phyloP scores from a whole-genome alignment of 148 eudicot genomes.

The Camellia sinensis region DNA sequence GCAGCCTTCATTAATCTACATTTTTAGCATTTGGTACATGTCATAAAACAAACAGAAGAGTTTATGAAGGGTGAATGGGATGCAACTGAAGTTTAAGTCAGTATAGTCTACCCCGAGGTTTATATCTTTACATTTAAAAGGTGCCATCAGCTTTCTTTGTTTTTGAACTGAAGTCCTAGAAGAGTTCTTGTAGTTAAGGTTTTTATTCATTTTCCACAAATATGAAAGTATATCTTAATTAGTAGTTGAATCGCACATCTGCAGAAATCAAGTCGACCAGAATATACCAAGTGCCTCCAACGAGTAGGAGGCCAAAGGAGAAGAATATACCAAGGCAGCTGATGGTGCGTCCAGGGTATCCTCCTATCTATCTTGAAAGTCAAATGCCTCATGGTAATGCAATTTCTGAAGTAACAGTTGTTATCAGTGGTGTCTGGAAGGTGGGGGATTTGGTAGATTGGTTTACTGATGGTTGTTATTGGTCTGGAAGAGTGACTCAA shows the following conservation, averaged over 20 bases:
- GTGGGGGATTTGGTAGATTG: slow-evolving; percentile 84
- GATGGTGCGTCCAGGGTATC: slow-evolving; percentile 79
- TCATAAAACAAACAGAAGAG: neutral
- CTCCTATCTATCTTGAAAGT: slow-evolving; percentile 41
- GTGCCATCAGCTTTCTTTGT: neutral
- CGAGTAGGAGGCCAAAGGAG: slow-evolving; percentile 15
- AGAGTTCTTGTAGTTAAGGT: neutral
- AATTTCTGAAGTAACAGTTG: slow-evolving; percentile 51
- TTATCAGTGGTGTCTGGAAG: slow-evolving; percentile 53
- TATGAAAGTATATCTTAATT: neutral
- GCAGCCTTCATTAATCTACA: neutral
- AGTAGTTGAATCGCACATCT: slow-evolving; percentile 14
- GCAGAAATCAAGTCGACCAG: slow-evolving; percentile 45
- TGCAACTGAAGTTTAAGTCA: neutral
- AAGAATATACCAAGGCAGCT: slow-evolving; percentile 30
- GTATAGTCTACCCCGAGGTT: neutral
- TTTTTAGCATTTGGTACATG: neutral
- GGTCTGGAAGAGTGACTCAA: slow-evolving; percentile 67
- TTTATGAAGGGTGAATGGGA: neutral
- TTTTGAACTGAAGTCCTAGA: neutral
- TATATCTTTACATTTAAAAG: neutral
- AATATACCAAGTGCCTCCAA: slow-evolving; percentile 42
- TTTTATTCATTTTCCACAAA: neutral
- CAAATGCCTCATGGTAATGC: slow-evolving; percentile 34
- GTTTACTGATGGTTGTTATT: slow-evolving; percentile 51